Evolutionary conservation across 768 basidiomycete genomes (phyloP).

Genomic region (Suillus brevipes): DNA sequence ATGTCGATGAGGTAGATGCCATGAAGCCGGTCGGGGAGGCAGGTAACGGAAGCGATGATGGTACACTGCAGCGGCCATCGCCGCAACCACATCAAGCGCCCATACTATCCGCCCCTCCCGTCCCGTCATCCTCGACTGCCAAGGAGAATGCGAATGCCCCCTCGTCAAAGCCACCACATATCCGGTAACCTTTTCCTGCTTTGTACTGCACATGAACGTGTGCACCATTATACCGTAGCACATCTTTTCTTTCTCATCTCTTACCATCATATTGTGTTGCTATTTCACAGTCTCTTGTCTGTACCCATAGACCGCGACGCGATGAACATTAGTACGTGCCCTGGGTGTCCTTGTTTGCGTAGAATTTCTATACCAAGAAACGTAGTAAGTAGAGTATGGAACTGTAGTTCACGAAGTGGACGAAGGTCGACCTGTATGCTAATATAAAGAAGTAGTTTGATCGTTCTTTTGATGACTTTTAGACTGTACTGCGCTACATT

Average conservation of each 20-base stretch:
- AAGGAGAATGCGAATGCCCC: conserved; percentile 18
- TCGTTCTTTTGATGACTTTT: neutral
- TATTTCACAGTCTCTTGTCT: conserved; percentile 9
- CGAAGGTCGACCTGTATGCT: conserved; percentile 3
- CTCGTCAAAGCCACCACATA: conserved; percentile 16
- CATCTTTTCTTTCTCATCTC: neutral
- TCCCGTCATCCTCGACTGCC: conserved; percentile 20
- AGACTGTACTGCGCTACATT: neutral
- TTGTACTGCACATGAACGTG: conserved; percentile 3
- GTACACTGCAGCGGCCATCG: neutral
- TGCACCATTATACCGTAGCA: conserved; percentile 7
- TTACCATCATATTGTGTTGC: conserved; percentile 9
- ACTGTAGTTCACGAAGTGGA: conserved; percentile 2
- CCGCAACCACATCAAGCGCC: conserved; percentile 26
- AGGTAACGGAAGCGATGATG: conserved; percentile 10
- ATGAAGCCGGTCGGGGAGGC: conserved; percentile 66
- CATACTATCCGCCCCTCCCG: conserved; percentile 34
- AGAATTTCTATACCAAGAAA: conserved; percentile 27
- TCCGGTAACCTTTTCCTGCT: conserved; percentile 1
- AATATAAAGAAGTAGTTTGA: conserved; percentile 7
- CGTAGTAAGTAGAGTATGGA: conserved; percentile 4
- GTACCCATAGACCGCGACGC: conserved; percentile 7
- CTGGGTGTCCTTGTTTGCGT: neutral
- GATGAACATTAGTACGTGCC: conserved; percentile 11
- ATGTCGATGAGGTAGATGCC: conserved; percentile 44